These are phyloP conservation scores for Trametes hirsuta DNA, from an alignment of 1,284 basidiomycete genomes.

Conservation along the genomic window DNA sequence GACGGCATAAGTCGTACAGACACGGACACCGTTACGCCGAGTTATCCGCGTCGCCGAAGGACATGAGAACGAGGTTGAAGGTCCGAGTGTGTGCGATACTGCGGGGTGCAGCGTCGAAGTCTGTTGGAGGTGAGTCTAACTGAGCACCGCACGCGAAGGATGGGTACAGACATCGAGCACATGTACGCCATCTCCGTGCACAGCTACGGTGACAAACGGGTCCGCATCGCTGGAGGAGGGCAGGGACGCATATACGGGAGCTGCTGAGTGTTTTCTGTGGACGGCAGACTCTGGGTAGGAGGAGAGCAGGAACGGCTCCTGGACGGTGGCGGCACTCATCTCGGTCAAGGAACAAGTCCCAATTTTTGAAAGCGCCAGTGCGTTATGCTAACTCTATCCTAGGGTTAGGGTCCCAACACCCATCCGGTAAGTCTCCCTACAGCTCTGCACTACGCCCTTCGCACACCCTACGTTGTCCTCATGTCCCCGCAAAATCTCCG, in stretches of 20 bases:
- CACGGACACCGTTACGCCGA: conserved; percentile 38
- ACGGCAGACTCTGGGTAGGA: conserved; percentile 44
- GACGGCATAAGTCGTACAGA: conserved; percentile 58
- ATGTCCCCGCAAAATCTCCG: conserved; percentile 14
- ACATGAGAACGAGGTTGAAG: conserved; percentile 61
- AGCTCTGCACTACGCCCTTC: conserved; percentile 13
- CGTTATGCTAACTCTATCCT: conserved; percentile 18
- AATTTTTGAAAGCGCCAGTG: conserved; percentile 22
- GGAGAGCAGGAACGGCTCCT: conserved; percentile 62
- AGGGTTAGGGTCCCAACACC: conserved; percentile 33
- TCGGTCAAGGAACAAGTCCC: conserved; percentile 20
- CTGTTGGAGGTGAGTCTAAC: conserved; percentile 37
- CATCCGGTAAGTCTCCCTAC: conserved; percentile 26
- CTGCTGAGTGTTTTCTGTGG: conserved; percentile 17
- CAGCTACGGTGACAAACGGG: conserved; percentile 58
- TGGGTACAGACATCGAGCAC: conserved; percentile 57
- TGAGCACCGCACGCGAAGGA: neutral
- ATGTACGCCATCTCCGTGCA: conserved; percentile 73
- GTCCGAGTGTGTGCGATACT: conserved; percentile 67
- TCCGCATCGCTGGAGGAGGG: conserved; percentile 20
- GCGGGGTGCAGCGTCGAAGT: conserved; percentile 67
- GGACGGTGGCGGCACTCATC: conserved; percentile 52
- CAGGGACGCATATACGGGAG: conserved; percentile 14
- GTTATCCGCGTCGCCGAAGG: conserved; percentile 52
- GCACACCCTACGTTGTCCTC: conserved; percentile 13